A percentile compares a stretch with the other conserved stretches of the same genome.
phyloP scores from a whole-genome alignment of 768 basidiomycete genomes.

The Termitomyces sp. region DNA sequence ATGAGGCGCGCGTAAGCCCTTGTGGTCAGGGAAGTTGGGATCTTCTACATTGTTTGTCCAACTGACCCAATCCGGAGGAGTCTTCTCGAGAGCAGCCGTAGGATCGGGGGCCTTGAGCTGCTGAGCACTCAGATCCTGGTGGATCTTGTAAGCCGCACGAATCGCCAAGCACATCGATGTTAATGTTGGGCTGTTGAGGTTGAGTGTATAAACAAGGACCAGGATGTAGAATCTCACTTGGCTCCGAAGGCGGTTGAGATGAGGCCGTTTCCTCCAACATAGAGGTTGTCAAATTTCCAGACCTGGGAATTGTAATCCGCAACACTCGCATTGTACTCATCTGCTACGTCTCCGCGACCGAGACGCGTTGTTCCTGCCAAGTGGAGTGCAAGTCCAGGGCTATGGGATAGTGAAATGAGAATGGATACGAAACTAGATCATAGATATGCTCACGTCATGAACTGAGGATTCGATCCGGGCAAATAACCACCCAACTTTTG shows the following conservation, averaged over 20 bases:
- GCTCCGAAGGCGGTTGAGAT: neutral
- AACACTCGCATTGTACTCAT: neutral
- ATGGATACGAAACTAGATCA: neutral
- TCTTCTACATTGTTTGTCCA: neutral
- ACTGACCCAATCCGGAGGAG: neutral
- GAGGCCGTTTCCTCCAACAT: neutral
- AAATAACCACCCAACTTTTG: neutral
- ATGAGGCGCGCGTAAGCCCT: neutral
- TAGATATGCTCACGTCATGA: neutral
- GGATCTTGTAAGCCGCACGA: neutral
- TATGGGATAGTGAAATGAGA: neutral
- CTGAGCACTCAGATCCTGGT: neutral
- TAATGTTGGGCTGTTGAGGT: neutral
- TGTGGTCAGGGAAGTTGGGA: neutral
- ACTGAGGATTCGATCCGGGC: neutral
- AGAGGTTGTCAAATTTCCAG: neutral
- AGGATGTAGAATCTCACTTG: neutral
- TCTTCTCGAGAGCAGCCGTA: neutral
- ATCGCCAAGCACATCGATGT: neutral
- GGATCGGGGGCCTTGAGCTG: neutral
- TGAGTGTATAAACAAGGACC: neutral
- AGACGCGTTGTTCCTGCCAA: neutral
- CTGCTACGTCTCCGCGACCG: neutral
- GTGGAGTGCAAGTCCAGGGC: neutral
- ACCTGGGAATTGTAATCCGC: neutral